Conservation (phyloP, 192 early-diverging fungal species). For the Rhizophagus clarus region DNA sequence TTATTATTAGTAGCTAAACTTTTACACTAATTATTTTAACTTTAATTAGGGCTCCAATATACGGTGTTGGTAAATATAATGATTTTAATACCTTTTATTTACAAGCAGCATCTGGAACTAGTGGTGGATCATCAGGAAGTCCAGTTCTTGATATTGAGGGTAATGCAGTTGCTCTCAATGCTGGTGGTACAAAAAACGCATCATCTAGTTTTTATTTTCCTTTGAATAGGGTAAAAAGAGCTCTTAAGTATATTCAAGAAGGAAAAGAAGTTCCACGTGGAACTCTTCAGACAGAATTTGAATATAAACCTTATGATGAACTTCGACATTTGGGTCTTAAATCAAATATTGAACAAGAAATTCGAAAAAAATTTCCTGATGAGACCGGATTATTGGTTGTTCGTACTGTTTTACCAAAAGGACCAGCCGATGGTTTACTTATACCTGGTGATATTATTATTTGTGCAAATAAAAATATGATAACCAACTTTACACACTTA, state of each 20-base stretch:
- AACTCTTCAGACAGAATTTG: slow-evolving; percentile 73
- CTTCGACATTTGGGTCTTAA: slow-evolving; percentile 70
- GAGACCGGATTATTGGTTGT: slow-evolving; percentile 74
- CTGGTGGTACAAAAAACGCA: slow-evolving; percentile 65
- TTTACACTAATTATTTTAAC: not conserved
- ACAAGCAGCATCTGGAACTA: slow-evolving; percentile 72
- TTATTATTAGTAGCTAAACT: not conserved
- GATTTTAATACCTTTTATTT: slow-evolving; percentile 86
- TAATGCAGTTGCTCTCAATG: slow-evolving; percentile 74
- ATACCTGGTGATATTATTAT: slow-evolving; percentile 77
- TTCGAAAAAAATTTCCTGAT: slow-evolving; percentile 62
- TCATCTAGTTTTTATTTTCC: slow-evolving; percentile 78
- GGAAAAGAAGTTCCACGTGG: slow-evolving; percentile 67
- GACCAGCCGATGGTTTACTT: slow-evolving; percentile 62
- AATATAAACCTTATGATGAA: slow-evolving; percentile 72
- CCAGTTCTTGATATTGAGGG: slow-evolving; percentile 80
- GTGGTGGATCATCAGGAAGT: slow-evolving; percentile 76
- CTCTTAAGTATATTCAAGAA: slow-evolving; percentile 58
- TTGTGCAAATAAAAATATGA: slow-evolving; percentile 59
- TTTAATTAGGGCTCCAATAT: slow-evolving; percentile 58
- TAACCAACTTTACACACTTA: slow-evolving; percentile 73
- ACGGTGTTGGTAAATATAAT: slow-evolving; percentile 70
- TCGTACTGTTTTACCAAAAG: slow-evolving; percentile 64
- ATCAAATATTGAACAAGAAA: slow-evolving; percentile 61
- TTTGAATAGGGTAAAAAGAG: slow-evolving; percentile 71